A percentile compares a stretch with the other conserved stretches of the same genome.
These are phyloP conservation scores for Ceratopteris richardii DNA, from an alignment of 75 land plant species.

Conservation along the genomic window DNA sequence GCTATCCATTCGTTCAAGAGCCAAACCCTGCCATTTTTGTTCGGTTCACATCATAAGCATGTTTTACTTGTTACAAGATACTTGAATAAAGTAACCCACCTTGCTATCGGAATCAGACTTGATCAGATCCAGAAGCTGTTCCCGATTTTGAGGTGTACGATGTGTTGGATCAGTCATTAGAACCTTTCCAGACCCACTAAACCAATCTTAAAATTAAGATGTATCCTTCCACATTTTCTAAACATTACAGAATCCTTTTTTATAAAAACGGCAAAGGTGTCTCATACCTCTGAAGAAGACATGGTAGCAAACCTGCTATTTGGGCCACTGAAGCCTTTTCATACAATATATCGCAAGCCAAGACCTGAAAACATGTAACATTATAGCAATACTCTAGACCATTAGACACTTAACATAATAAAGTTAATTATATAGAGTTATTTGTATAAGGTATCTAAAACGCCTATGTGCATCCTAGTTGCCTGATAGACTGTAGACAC, in stretches of 20 bases:
- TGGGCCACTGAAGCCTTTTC: conserved; percentile 8
- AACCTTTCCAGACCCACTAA: not conserved
- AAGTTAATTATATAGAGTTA: no score
- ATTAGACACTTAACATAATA: no score
- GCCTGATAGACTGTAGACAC: no score
- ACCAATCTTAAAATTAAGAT: not conserved
- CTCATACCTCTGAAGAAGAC: conserved; percentile 5
- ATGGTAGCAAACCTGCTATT: not conserved
- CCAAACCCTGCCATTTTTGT: no score
- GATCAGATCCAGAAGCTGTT: conserved; percentile 5
- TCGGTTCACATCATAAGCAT: no score
- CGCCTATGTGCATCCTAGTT: no score
- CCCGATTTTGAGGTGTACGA: conserved; percentile 15
- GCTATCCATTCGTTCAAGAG: no score
- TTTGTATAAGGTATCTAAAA: no score
- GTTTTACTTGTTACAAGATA: no score
- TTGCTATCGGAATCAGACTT: not conserved
- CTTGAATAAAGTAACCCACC: no score
- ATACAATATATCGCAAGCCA: conserved; percentile 15
- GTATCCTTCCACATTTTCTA: not conserved
- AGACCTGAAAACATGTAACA: conserved; percentile 8
- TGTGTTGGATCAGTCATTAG: conserved; percentile 15
- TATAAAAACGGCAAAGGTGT: no score
- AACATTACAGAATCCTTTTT: no score
- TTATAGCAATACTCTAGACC: not conserved